Evolutionary conservation across 129 eudicot genomes (phyloP), one percentile per base, ranked within the genome.

Genomic region (Erigeron canadensis): DNA sequence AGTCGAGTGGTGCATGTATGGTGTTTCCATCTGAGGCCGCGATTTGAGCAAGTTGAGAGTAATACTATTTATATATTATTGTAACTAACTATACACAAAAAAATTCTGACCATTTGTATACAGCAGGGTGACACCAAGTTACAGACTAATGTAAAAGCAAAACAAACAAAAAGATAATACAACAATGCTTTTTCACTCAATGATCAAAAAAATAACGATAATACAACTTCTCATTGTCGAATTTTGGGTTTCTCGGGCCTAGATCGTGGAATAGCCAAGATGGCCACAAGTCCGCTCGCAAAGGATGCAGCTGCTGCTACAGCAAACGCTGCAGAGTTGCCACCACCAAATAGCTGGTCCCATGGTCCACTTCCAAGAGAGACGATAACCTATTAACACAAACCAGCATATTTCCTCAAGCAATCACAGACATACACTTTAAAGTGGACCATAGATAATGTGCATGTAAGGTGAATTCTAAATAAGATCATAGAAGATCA

Each of bases 301-400:
- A 95, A 81, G 64, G 99, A 79, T 61, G 97, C 79, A 65, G 84
- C 48, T 62, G 88, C 97, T 66, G 94, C 99, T 43, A 90, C 77
- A 40, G 84, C 96, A 21, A 95, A 74, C 61, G 97, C 92, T 45
- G 99, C 91, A 46, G 97, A 83, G 79, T 95, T 95, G 21, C 97
- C 97, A 41, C 84, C 96, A 70, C 97, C 99, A 71, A 90, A 86
- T 56, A 90, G 83, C 75, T 76, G 80, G 81, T 95, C 99, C 99
- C 89, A 95, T 51, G 99, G 99, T 61, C 99, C 99, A 77, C 96
- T 81, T 76, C 95, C 99, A 77, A 90, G 78, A 46, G 99, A 95
- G 46, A 95, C 99, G 69, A 88, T 57, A 43, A 95, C 79, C 99
- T 95, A 73, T 83, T 50, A 59, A 41, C 59, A 59, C 63, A 67